These are phyloP conservation scores for Paramecium sonneborni DNA, from an alignment of 73 alveolate species.

Conservation along the genomic window DNA sequence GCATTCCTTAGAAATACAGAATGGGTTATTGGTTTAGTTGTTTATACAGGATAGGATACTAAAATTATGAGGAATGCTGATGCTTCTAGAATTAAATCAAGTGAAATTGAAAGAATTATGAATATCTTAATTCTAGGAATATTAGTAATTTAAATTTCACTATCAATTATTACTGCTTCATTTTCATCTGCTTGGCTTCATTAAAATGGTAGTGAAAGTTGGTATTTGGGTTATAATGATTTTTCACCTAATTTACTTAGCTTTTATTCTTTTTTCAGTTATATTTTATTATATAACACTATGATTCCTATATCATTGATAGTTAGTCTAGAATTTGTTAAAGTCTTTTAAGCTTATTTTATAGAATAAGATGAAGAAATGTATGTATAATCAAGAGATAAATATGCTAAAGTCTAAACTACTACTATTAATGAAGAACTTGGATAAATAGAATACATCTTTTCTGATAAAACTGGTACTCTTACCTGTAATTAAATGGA, in stretches of 20 bases:
- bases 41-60: slow-evolving; percentile 89
- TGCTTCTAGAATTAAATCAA: slow-evolving; percentile 65
- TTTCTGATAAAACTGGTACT: slow-evolving; percentile 90
- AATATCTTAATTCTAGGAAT: slow-evolving; percentile 57
- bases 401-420: slow-evolving; percentile 72
- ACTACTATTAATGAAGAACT: slow-evolving; percentile 85
- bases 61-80: slow-evolving; percentile 84
- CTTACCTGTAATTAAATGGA: slow-evolving; percentile 84
- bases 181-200: neutral
- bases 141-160: neutral
- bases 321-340: slow-evolving; percentile 77
- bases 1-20: slow-evolving; percentile 92
- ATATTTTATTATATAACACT: slow-evolving; percentile 83
- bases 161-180: neutral
- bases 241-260: slow-evolving; percentile 22
- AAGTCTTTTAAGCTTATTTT: slow-evolving; percentile 77
- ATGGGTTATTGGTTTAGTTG: slow-evolving; percentile 91
- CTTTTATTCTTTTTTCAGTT: slow-evolving; percentile 72
- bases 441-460: slow-evolving; percentile 82
- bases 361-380: slow-evolving; percentile 73
- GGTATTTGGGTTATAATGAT: slow-evolving; percentile 47
- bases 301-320: slow-evolving; percentile 80
- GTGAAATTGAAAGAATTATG: slow-evolving; percentile 69
- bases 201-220: neutral
- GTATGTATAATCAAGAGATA: slow-evolving; percentile 67